Evolutionary conservation across 139 green algal species (phyloP), one percentile per base, ranked within the genome.

Genomic region (Chlorella sp.): DNA sequence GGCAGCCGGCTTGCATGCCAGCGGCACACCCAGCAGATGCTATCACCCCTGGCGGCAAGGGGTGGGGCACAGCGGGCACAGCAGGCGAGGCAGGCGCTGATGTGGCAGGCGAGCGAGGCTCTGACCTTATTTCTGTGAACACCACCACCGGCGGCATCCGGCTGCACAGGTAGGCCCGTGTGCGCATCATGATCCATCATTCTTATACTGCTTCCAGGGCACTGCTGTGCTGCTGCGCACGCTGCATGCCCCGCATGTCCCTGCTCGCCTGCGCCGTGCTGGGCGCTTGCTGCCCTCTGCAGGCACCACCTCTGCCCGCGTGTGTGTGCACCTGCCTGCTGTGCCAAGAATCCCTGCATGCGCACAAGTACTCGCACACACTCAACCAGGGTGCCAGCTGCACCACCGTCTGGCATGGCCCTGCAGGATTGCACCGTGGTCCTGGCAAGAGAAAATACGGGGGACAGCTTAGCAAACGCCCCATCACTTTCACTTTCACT

Each of bases 141-240:
- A 92, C 88, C 39, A 91, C 88, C 21, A 91, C 48, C 26, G 76
- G 80, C 48, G 88, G 88, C 61, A 93, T 93, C 28, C 87, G 85
- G 73, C 76, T 93, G 79, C 91, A 93, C 87, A 93, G 86, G 91
- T 90, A 73, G 53, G 16, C 32, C 7, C 2, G 48, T 78, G 34
- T 19, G 1, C 9, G 42, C 79, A 85, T 36, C 16, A 76, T 76
- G 60, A n/a, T 19, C 68, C 15, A 76, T 30, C 5, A 32, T 30
- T 30, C 32, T 5, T 30, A 24, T 28, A 36, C 12, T 19, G 69
- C 28, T 36, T 34, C 48, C 48, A 5, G 48, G 48, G 48, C 48
- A 57, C 48, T 57, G 48, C 48, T 57, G 34, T 53, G 9, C 36
- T 83, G 77, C 42, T 53, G 40, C 28, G 28, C 48, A 57, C 48